These are phyloP conservation scores for Brassica hybrid DNA, from an alignment of 441 rosid genomes.

Conservation along the genomic window DNA sequence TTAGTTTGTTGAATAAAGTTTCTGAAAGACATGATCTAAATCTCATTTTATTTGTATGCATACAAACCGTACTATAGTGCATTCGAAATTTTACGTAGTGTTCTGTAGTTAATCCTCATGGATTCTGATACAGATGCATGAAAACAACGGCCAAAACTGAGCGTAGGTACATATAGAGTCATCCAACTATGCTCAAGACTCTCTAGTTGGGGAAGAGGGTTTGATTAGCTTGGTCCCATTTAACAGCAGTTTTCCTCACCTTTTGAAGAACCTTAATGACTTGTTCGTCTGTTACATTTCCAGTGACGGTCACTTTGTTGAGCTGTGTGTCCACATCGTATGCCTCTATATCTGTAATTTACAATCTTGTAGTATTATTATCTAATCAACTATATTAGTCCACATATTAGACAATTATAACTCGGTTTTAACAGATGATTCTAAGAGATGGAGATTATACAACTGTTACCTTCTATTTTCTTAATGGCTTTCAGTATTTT, in stretches of 20 bases:
- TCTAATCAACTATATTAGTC: background rate
- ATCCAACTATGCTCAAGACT: background rate
- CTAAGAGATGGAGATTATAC: background rate
- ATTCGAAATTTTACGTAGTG: background rate
- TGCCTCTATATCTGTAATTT: constrained; percentile 67
- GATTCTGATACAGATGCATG: background rate
- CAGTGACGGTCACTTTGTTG: constrained; percentile 79
- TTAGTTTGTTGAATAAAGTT: background rate
- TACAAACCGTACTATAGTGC: background rate
- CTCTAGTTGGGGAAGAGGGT: constrained; percentile 34
- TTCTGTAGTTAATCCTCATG: background rate
- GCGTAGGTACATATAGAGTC: background rate
- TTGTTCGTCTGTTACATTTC: constrained; percentile 71
- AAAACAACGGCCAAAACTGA: constrained; percentile 12
- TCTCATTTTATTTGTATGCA: background rate
- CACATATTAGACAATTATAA: background rate
- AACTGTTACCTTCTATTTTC: constrained; percentile 69
- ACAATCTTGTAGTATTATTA: background rate
- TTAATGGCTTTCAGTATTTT: constrained; percentile 87
- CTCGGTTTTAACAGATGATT: background rate
- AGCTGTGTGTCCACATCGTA: constrained; percentile 78
- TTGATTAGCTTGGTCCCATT: constrained; percentile 49
- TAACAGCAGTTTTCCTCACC: constrained; percentile 67
- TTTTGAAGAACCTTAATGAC: constrained; percentile 79
- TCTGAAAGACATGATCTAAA: background rate